Conservation (phyloP, 108 stramenopile species). For the Phaeodactylum tricornutum region DNA sequence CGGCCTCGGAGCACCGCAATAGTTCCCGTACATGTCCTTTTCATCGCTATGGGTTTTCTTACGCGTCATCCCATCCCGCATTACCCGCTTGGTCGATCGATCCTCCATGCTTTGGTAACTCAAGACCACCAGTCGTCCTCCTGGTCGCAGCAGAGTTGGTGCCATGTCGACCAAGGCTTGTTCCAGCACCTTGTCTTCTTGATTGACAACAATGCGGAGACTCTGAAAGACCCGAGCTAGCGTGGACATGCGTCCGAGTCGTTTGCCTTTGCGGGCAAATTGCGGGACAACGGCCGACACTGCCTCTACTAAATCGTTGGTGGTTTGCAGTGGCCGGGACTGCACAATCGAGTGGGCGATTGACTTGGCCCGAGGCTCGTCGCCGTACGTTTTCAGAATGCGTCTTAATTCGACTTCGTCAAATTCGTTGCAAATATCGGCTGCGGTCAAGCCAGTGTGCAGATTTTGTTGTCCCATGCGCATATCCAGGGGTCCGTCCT, state of each 20-base stretch:
- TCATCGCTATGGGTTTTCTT: constrained; percentile 11
- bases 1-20: constrained; percentile 39
- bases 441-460: constrained; percentile 48
- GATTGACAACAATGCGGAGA: constrained; percentile 86
- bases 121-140: constrained; percentile 68
- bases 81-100: constrained; percentile 73
- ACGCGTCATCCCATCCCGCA: constrained; percentile 59
- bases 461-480: constrained; percentile 43
- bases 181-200: constrained; percentile 67
- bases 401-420: constrained; percentile 54
- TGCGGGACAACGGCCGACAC: constrained; percentile 65
- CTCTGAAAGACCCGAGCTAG: constrained; percentile 84
- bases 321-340: constrained; percentile 64
- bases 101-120: constrained; percentile 95
- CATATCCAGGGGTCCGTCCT: constrained; percentile 94
- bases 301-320: constrained; percentile 63
- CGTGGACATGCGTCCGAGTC: constrained; percentile 70
- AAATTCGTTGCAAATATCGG: constrained; percentile 84
- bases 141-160: constrained; percentile 44
- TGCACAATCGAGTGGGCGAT: constrained; percentile 69
- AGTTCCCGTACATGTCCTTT: constrained; percentile 75
- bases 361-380: constrained; percentile 66
- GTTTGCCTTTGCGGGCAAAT: constrained; percentile 52
- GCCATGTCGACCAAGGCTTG: constrained; percentile 54
- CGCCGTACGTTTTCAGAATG: constrained; percentile 70